Evolutionary conservation across 164 flowering plant species (phyloP).

Genomic region (Warburgia ugandensis): DNA sequence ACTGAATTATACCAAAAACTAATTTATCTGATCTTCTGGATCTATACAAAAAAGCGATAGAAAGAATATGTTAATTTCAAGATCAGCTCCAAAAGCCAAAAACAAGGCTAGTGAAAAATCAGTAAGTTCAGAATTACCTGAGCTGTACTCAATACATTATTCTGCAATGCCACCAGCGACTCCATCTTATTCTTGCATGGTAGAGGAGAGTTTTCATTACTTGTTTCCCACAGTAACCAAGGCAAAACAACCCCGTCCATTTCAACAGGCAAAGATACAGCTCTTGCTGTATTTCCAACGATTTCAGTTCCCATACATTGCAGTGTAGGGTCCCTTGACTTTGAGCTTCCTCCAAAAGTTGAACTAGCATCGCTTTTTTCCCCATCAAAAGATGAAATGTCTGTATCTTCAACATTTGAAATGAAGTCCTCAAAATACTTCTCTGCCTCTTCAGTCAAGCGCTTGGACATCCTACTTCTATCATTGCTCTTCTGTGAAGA

Average conservation of each 20-base stretch:
- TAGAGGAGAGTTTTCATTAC: conserved; percentile 43
- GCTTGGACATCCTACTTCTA: conserved; percentile 53
- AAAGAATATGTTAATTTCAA: no score
- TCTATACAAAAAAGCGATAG: no score
- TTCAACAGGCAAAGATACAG: conserved; percentile 40
- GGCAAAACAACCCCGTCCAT: conserved; percentile 87
- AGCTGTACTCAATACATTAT: conserved; percentile 23
- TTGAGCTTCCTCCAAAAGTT: conserved; percentile 41
- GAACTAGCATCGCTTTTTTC: conserved; percentile 94
- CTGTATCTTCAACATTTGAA: conserved; percentile 91
- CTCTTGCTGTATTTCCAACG: conserved; percentile 21
- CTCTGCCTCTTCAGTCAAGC: conserved; percentile 83
- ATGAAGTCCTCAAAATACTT: conserved; percentile 83
- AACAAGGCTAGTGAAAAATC: background rate
- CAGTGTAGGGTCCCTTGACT: conserved; percentile 18
- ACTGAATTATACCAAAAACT: no score
- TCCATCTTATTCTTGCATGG: conserved; percentile 23
- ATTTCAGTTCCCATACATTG: conserved; percentile 20
- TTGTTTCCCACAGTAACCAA: conserved; percentile 95
- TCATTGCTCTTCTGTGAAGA: conserved; percentile 65
- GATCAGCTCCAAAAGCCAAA: background rate
- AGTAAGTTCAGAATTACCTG: conserved; percentile 34
- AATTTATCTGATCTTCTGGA: no score
- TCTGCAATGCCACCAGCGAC: conserved; percentile 21
- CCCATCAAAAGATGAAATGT: conserved; percentile 89